Evolutionary conservation across 1,284 basidiomycete genomes (phyloP), one percentile per base, ranked within the genome.

Genomic region (Ganoderma meredithae): DNA sequence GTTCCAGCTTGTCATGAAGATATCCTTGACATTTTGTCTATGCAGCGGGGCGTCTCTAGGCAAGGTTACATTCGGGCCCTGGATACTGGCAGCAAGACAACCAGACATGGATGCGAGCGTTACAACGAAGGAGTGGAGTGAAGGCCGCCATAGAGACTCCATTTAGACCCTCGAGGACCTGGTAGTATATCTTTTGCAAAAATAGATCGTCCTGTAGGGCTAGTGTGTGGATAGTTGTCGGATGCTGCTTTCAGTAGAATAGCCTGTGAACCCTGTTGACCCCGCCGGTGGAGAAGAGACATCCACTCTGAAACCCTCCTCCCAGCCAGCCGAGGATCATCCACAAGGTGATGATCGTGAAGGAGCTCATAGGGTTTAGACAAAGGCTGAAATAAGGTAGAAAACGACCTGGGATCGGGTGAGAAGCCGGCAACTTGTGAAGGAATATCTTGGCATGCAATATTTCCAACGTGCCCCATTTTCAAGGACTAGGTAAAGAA

Each of bases 1-100:
- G 5, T 78, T 64, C 72, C 89, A 92, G 65, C 87, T 88, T 27
- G 81, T 80, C 12, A 72, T 74, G 79, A 92, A 91, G 58, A 92
- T 85, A 22, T 83, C 68, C 73, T 82, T 79, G 12, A 90, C 88
- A 13, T 80, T 82, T 22, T 82, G 80, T 49, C 82, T 79, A 70
- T 87, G 77, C 13, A 70, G 66, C 43, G 78, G 72, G 3, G 84
- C 83, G 53, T 73, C 78, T 0, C 77, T 41, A 0, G 89, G 89
- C 15, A 90, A 76, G 7, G 68, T 41, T 17, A 90, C 76, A 49
- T 74, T 75, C 3, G 81, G 76, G n/a, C 80, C 77, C 76, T 91
- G 89, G 5, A 64, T 71, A 7, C 62, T 49, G 3, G 69, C 79
- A 1, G 72, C 81, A 9, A 71, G 60, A n/a, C 67, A 52, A 63